phyloP scores from a whole-genome alignment of 2,329 filamentous ascomycete species.

The Penicillium psychrosexuale region DNA sequence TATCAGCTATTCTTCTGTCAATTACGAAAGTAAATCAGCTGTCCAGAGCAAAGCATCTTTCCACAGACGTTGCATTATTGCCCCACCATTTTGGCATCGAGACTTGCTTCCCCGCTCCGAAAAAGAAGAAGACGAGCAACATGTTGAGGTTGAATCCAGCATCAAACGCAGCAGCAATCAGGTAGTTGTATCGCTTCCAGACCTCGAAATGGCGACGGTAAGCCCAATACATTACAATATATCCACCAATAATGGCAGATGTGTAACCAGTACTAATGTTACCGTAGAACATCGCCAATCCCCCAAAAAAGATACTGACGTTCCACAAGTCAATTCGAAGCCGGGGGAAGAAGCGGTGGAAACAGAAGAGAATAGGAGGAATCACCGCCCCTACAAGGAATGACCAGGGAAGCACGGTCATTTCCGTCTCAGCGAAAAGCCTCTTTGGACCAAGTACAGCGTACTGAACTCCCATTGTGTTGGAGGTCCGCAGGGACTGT shows the following conservation, averaged over 20 bases:
- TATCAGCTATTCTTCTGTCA: background rate
- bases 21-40: background rate
- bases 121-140: slow-evolving; percentile 60
- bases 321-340: slow-evolving; percentile 59
- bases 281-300: slow-evolving; percentile 56
- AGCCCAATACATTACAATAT: slow-evolving; percentile 59
- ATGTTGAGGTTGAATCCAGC: slow-evolving; percentile 62
- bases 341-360: slow-evolving; percentile 54
- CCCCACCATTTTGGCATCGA: slow-evolving; percentile 65
- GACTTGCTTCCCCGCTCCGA: slow-evolving; percentile 56
- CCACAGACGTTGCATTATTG: slow-evolving; percentile 53
- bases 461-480: slow-evolving; percentile 59
- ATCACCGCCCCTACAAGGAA: slow-evolving; percentile 33
- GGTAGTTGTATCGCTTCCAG: slow-evolving; percentile 61
- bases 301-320: slow-evolving; percentile 60
- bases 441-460: slow-evolving; percentile 50
- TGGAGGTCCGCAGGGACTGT: slow-evolving; percentile 50
- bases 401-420: slow-evolving; percentile 30
- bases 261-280: slow-evolving; percentile 61
- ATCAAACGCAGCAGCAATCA: slow-evolving; percentile 60
- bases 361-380: slow-evolving; percentile 44
- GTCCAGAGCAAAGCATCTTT: slow-evolving; percentile 57
- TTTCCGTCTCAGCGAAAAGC: slow-evolving; percentile 30
- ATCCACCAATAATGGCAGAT: slow-evolving; percentile 58
- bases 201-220: slow-evolving; percentile 56